Base-by-base conservation (phyloP, 1,284 basidiomycete genomes). In the Inonotus obliquus region DNA sequence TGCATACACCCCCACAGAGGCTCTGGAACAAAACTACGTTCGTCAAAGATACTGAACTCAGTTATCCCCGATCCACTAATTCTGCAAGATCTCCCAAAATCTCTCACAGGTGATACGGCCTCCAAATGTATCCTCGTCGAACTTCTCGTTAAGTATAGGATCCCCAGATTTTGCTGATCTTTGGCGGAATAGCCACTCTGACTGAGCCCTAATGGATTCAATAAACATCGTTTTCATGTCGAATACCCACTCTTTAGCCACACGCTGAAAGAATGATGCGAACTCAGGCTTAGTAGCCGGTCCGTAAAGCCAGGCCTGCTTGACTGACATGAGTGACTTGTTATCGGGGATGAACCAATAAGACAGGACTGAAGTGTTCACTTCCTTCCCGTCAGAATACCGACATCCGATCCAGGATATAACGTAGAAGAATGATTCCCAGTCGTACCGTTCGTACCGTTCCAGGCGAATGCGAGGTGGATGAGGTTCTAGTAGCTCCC, bases 341-440 rank as follows among this genome's bases (percentile, higher is more conserved):
- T 49, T 21, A 13, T 23, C 47, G 5, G n/a, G 19, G 1, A 10
- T 25, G 25, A 23, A 13, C 47, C 47, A 49, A 6, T 29, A 1
- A 1, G n/a, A 10, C 1, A 49, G 11, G 23, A 4, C 9, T 14
- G 5, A 1, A 5, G 19, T 27, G 5, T 55, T 4, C 4, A 44
- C 17, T 21, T 55, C 54, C 1, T 11, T 35, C 5, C 57, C 57
- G 1, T 59, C 32, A 0, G 19, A 38, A 39, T 52, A 59, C 6
- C 35, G 37, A 35, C 29, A 25, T 2, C 47, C 37, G 11, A 52
- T 59, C 57, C 57, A 59, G 38, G n/a, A 51, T 7, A 59, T 21
- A 13, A 59, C 57, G 47, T 59, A 59, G 21, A 52, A 59, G n/a
- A 59, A 21, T 11, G 57, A 59, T 14, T 59, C 57, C 37, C 37